phyloP scores from a whole-genome alignment of 2,329 filamentous ascomycete species.

The Ceratocystis colombiana region DNA sequence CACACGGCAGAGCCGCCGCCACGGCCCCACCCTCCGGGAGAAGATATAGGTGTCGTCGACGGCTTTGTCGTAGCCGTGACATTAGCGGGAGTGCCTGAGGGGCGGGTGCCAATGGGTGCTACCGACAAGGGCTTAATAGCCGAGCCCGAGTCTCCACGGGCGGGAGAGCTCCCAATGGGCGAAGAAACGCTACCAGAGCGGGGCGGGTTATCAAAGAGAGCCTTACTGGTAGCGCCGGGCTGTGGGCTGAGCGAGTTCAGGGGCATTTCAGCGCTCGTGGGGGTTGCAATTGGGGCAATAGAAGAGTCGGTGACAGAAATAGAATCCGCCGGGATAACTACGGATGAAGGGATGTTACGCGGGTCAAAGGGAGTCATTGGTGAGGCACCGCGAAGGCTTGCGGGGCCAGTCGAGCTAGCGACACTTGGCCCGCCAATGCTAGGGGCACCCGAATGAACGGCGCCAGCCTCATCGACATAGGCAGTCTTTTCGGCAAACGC shows the following conservation, averaged over 20 bases:
- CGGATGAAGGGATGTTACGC: constrained; percentile 34
- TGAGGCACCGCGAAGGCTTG: constrained; percentile 63
- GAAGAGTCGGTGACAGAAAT: constrained; percentile 36
- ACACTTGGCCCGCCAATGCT: constrained; percentile 46
- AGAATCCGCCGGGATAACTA: constrained; percentile 34
- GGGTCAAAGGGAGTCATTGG: constrained; percentile 59
- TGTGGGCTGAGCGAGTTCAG: constrained; percentile 62
- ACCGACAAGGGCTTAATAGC: constrained; percentile 53
- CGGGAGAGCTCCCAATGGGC: constrained; percentile 70
- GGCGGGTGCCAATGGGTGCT: constrained; percentile 87
- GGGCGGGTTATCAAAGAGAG: constrained; percentile 50
- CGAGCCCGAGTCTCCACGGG: constrained; percentile 52
- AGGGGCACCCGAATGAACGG: constrained; percentile 55
- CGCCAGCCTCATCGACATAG: constrained; percentile 59
- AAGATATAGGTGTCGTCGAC: constrained; percentile 82
- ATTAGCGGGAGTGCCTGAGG: constrained; percentile 47
- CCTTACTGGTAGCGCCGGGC: constrained; percentile 52
- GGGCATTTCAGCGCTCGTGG: constrained; percentile 15
- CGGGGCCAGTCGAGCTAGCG: constrained; percentile 40
- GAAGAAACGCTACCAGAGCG: constrained; percentile 61
- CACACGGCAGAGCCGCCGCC: constrained; percentile 60
- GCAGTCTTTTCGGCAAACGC: constrained; percentile 56
- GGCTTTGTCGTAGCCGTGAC: constrained; percentile 54
- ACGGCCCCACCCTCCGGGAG: constrained; percentile 73
- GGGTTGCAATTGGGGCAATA: constrained; percentile 18